Evolutionary conservation across 768 basidiomycete species (phyloP), one percentile per base, ranked within the genome.

Genomic region (Kwoniella sp.): DNA sequence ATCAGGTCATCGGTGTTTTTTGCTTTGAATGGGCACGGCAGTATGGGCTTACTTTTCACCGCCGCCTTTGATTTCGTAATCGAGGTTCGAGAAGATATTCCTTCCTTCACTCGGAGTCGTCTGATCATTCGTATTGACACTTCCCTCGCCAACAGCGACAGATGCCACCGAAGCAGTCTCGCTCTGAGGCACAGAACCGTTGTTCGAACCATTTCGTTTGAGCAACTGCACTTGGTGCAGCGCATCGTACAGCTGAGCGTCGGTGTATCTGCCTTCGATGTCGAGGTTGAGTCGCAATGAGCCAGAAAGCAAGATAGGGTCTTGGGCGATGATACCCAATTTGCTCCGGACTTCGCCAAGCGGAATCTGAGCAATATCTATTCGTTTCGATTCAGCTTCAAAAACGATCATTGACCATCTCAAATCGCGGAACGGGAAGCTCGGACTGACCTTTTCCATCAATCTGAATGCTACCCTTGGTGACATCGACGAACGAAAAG

Each of bases 241-340:
- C 13, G 74, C 74, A 15, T 74, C 72, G 60, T 71, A 74, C 12
- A 77, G 58, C 47, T 77, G 59, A 13, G 60, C 66, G 59, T 79
- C 78, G 17, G 64, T 55, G 54, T 68, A 69, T 33, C 49, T 50
- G 24, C 65, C 61, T 48, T 76, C 74, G n/a, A 76, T 68, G 48
- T 79, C 78, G 22, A 79, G 69, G 52, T 79, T 79, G 15, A 72
- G 65, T 22, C 76, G 64, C n/a, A 79, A 64, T 19, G 68, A 68
- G 1, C 76, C 76, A 25, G 55, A 63, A 46, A 79, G 65, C 10
- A 79, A 58, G 51, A 76, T 66, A 9, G 74, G 71, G 48, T 77
- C 76, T 56, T 79, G 76, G 12, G 74, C 72, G 36, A 77, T 77
- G 60, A 79, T 76, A 22, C 73, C 73, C 40, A 79, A 58, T 24